Percentiles rank a stretch among this genome's conserved stretches.
These are phyloP conservation scores for Ophiocordyceps unilateralis DNA, from an alignment of 2,329 filamentous ascomycete genomes.

Conservation along the genomic window DNA sequence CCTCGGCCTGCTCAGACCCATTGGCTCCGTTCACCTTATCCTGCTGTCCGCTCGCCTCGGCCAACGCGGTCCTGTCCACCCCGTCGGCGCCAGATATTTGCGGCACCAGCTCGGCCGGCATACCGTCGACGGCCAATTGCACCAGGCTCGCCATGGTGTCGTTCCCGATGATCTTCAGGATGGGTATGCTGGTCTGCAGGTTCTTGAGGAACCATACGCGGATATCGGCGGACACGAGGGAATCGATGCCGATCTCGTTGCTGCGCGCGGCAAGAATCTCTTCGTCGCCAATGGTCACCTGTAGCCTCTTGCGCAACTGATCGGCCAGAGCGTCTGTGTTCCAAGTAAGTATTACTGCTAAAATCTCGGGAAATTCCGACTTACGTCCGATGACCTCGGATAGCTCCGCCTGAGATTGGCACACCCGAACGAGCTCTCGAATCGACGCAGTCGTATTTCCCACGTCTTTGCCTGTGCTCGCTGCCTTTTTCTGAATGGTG, in stretches of 20 bases:
- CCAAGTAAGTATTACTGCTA: background rate
- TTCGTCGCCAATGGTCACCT: background rate
- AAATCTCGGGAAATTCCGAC: too few species aligned
- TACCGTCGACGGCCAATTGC: background rate
- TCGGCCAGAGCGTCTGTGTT: too few species aligned
- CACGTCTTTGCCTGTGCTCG: background rate
- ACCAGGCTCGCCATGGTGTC: background rate
- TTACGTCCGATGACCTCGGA: too few species aligned
- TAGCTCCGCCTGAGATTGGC: too few species aligned
- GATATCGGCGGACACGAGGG: conserved; percentile 16
- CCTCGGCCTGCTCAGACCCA: too few species aligned
- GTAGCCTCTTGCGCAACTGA: background rate
- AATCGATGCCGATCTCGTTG: conserved; percentile 13
- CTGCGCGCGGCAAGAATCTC: conserved; percentile 1
- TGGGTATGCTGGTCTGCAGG: conserved; percentile 23
- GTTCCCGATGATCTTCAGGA: conserved; percentile 20
- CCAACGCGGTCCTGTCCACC: too few species aligned
- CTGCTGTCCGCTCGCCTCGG: too few species aligned
- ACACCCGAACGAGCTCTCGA: background rate
- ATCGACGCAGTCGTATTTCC: background rate
- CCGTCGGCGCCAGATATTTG: too few species aligned
- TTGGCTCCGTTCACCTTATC: too few species aligned
- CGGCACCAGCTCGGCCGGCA: background rate
- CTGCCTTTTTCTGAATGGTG: background rate
- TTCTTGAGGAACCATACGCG: conserved; percentile 30